Evolutionary conservation across 306 rosid species (phyloP), one percentile per base, ranked within the genome.

Genomic region (Urtica urens): DNA sequence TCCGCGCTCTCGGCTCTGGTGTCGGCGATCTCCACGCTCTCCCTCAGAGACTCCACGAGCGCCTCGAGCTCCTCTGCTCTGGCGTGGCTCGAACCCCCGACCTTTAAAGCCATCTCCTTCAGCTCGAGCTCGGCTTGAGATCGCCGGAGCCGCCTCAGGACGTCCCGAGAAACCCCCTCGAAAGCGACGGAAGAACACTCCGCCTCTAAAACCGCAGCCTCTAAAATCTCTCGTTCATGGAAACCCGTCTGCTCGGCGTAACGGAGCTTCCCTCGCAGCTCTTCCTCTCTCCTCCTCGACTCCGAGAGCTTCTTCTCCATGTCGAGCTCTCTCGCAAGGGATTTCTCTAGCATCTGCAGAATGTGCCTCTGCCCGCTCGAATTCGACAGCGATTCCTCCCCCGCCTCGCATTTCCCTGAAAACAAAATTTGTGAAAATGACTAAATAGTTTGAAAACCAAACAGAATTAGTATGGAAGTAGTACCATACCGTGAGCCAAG

Each of bases 161-260:
- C 55, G 48, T 80, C 83, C 73, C 71, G 80, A 7, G 96, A 85
- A 64, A 82, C 77, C 33, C 94, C 94, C 83, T 69, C 77, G 49
- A 85, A 79, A 57, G 70, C 78, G 74, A 77, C 96, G 1, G 79
- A 59, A 22, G 83, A 74, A 69, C 74, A 85, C 42, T 92, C 96
- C n/a, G 95, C 99, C 75, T 92, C 99, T 25, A 92, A 65, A 48
- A 82, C 82, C 75, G 77, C 79, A 6, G 93, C 78, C 16, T 95
- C 77, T n/a, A n/a, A n/a, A n/a, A n/a, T n/a, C 66, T 82, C 96
- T 67, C 82, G 95, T 95, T 81, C 85, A 59, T 46, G 76, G 50
- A 71, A 64, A 14, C 86, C 68, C 28, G 75, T 86, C 63, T 92
- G 93, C 65, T 92, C 93, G 0, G 78, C 77, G 70, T 71, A 74